Percentiles rank a stretch among this genome's conserved stretches.
phyloP scores from a whole-genome alignment of 2,329 filamentous ascomycete genomes.

The Xylaria sp. region DNA sequence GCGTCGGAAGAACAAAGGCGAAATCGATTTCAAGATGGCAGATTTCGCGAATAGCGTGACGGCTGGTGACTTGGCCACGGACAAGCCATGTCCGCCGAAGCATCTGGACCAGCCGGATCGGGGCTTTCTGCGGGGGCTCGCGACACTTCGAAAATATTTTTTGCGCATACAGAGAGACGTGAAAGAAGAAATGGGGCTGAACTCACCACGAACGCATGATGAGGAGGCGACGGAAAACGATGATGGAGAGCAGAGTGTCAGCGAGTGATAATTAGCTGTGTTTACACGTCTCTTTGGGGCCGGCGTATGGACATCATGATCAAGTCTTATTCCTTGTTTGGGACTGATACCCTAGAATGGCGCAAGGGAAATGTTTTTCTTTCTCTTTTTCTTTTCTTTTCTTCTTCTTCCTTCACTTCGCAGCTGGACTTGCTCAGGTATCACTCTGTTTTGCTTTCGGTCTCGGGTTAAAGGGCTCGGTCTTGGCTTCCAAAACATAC shows the following conservation, averaged over 20 bases:
- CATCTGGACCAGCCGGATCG: constrained; percentile 82
- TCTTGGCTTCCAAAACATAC: constrained; percentile 22
- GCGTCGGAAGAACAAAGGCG: constrained; percentile 57
- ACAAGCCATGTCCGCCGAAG: constrained; percentile 76
- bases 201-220: constrained; percentile 27
- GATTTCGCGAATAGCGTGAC: constrained; percentile 99
- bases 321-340: constrained; percentile 20
- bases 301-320: constrained; percentile 8
- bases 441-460: not conserved
- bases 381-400: no score
- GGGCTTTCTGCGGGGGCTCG: constrained; percentile 85
- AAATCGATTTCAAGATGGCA: constrained; percentile 94
- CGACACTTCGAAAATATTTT: constrained; percentile 82
- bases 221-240: constrained; percentile 37
- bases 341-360: constrained; percentile 36
- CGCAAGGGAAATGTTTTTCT: constrained; percentile 23
- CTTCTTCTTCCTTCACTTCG: constrained; percentile 11
- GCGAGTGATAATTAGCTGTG: constrained; percentile 32
- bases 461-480: constrained; percentile 7
- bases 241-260: constrained; percentile 33
- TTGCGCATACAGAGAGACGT: constrained; percentile 84
- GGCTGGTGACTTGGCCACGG: constrained; percentile 72
- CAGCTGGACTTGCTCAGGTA: not conserved
- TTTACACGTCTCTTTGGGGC: not conserved
- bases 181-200: constrained; percentile 56